phyloP scores from a whole-genome alignment of 2,329 filamentous ascomycete species.

The Colletotrichum sp. region DNA sequence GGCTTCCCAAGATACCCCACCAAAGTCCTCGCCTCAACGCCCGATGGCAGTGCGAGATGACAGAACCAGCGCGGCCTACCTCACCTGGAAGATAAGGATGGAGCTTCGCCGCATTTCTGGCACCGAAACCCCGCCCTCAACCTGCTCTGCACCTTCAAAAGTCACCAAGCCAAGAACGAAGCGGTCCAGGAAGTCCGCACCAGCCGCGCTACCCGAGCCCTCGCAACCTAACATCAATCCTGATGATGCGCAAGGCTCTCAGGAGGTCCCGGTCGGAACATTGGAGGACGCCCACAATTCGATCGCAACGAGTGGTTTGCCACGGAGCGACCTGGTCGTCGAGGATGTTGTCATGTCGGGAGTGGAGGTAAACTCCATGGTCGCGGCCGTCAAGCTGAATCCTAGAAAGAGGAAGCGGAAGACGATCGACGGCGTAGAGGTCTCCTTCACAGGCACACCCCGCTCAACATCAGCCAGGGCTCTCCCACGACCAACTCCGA shows the following conservation, averaged over 20 bases:
- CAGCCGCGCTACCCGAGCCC: constrained; percentile 31
- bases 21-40: constrained; percentile 31
- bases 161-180: constrained; percentile 27
- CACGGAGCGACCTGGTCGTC: background rate
- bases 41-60: constrained; percentile 51
- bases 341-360: background rate
- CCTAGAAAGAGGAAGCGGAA: constrained; percentile 53
- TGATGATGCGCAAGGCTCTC: background rate
- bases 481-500: constrained; percentile 19
- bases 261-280: background rate
- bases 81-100: constrained; percentile 45
- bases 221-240: background rate
- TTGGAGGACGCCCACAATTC: background rate
- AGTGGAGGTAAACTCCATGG: constrained; percentile 45
- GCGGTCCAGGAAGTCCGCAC: constrained; percentile 44
- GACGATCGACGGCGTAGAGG: constrained; percentile 43
- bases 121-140: background rate
- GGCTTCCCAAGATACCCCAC: background rate
- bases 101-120: constrained; percentile 42
- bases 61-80: constrained; percentile 49
- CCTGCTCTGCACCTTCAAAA: background rate
- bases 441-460: background rate
- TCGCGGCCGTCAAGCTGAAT: constrained; percentile 55
- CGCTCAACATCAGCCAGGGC: constrained; percentile 23
- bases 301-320: background rate